Evolutionary conservation across 108 stramenopile genomes (phyloP).

Genomic region (Conticribra guillardii): DNA sequence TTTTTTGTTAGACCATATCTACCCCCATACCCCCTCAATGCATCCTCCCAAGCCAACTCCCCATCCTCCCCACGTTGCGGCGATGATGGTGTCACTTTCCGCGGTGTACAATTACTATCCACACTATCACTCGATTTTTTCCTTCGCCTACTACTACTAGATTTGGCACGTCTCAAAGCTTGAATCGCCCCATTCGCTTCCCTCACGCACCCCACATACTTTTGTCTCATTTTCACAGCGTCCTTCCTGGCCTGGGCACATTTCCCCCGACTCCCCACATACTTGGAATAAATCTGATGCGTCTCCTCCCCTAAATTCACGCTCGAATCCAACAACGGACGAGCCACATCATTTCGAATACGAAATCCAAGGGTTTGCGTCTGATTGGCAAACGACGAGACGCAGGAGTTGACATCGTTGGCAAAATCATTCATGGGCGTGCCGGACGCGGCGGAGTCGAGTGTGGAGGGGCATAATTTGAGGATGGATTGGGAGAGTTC

Average conservation of each 20-base stretch:
- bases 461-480: slow-evolving; percentile 15
- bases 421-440: slow-evolving; percentile 32
- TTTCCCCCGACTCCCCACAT: slow-evolving; percentile 9
- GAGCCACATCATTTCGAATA: slow-evolving; percentile 20
- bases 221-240: slow-evolving; percentile 26
- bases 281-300: slow-evolving; percentile 18
- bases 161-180: slow-evolving; percentile 12
- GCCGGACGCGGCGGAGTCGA: slow-evolving; percentile 11
- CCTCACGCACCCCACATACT: slow-evolving; percentile 21
- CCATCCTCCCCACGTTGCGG: slow-evolving; percentile 1
- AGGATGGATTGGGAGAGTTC: slow-evolving; percentile 20
- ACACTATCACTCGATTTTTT: neutral
- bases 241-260: slow-evolving; percentile 37
- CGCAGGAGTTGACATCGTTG: slow-evolving; percentile 24
- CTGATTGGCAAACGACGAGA: slow-evolving; percentile 23
- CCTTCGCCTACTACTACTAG: neutral
- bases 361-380: slow-evolving; percentile 14
- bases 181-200: slow-evolving; percentile 44
- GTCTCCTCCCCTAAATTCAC: slow-evolving; percentile 7
- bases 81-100: too few species aligned
- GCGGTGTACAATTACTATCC: too few species aligned
- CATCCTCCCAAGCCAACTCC: slow-evolving; percentile 32
- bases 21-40: slow-evolving; percentile 24
- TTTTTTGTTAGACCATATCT: slow-evolving; percentile 20
- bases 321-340: slow-evolving; percentile 21